Evolutionary conservation across 2,329 filamentous ascomycete species (phyloP), one percentile per base, ranked within the genome.

Genomic region (Diplocarpon rosae): DNA sequence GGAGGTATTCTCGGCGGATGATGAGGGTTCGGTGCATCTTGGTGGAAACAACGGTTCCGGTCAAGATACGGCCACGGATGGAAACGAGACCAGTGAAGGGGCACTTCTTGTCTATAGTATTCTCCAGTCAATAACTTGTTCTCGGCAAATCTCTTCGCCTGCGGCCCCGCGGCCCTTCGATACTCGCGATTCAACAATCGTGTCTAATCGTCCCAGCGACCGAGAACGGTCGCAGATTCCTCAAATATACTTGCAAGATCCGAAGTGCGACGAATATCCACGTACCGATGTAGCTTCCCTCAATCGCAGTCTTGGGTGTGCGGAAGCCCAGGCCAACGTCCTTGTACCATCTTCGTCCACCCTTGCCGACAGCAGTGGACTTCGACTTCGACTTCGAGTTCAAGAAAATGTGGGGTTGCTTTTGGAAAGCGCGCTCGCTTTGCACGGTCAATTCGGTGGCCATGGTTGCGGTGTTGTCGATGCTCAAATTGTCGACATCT

Each of bases 11-110:
- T 73, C 92, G 84, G 71, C 92, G 92, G 80, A 98, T 93, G 75
- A 98, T 84, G 69, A 96, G 76, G 65, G 92, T 98, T 75, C 92
- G 86, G 85, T 98, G 92, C 92, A 98, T 98, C 86, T 98, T 98
- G 75, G 92, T 98, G 65, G 90, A 96, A 67, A 96, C 85, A 67
- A 98, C 92, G 68, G 88, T 95, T 67, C 92, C 92, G 69, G 90
- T 96, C 61, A 98, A 79, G 80, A 98, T 98, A 90, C 92, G 90
- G 72, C 92, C 92, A 77, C 92, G 92, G 78, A 98, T 98, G 59
- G 92, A 96, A 70, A 98, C 89, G 70, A 90, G 78, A 70, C 93
- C 93, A 63, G 88, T 95, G 84, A 98, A 98, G 62, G 92, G 92
- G 85, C 92, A 98, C 81, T 98, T 98, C 87, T 98, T 98, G 84